Conservation (phyloP, 1,284 basidiomycete genomes). For the Thelephora terrestris region DNA sequence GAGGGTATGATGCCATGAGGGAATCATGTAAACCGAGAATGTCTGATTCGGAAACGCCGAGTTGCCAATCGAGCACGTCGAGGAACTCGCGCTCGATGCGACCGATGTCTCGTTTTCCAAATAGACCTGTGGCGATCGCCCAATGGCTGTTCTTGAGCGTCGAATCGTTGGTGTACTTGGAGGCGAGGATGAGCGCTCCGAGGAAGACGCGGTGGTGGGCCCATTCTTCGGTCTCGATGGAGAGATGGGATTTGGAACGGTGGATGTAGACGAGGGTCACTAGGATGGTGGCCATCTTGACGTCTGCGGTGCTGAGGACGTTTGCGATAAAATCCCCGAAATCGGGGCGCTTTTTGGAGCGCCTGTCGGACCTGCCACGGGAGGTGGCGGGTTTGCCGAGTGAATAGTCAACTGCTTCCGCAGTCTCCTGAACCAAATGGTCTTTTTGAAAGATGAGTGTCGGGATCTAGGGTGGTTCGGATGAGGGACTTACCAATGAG, state of each 20-base stretch:
- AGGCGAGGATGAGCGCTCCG: constrained; percentile 1
- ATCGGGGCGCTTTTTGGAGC: constrained; percentile 18
- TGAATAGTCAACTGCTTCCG: constrained; percentile 63
- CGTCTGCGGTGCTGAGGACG: background rate
- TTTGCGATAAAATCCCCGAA: background rate
- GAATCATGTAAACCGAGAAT: constrained; percentile 49
- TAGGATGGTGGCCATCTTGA: background rate
- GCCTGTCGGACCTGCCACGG: constrained; percentile 36
- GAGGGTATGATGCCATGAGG: constrained; percentile 29
- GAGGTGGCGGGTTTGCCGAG: constrained; percentile 50
- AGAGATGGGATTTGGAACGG: background rate
- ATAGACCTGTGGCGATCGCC: constrained; percentile 1
- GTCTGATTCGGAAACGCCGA: constrained; percentile 51
- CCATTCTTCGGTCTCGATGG: constrained; percentile 1
- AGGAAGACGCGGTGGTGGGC: constrained; percentile 1
- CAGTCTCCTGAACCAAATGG: constrained; percentile 53
- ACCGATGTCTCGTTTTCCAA: constrained; percentile 1
- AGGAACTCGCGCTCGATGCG: constrained; percentile 26
- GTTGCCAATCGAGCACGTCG: constrained; percentile 64
- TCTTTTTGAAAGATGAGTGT: constrained; percentile 28
- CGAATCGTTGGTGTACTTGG: constrained; percentile 2
- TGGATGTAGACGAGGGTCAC: constrained; percentile 1
- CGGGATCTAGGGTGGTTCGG: background rate
- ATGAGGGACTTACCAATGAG: constrained; percentile 44
- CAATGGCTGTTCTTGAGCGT: constrained; percentile 1